A percentile compares a stretch with the other conserved stretches of the same genome.
phyloP scores from a whole-genome alignment of 177 flowering plant genomes.

The Tripterygium wilfordii region DNA sequence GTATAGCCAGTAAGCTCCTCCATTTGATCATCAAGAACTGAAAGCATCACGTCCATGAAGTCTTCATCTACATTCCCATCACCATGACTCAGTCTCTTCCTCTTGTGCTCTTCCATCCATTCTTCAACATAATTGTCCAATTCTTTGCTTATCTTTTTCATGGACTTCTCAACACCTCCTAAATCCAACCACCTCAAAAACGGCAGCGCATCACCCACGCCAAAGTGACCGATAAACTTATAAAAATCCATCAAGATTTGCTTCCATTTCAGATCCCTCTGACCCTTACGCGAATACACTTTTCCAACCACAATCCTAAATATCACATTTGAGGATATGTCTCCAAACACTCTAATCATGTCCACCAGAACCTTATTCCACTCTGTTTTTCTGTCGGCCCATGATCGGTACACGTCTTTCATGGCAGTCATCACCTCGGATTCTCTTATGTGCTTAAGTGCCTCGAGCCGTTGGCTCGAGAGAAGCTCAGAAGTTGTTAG shows the following conservation, averaged over 20 bases:
- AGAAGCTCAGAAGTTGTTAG: constrained; percentile 2
- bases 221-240: neutral
- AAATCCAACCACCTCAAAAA: constrained; percentile 9
- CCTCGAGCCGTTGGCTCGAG: too few relatives aligned
- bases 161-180: constrained; percentile 6
- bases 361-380: too few relatives aligned
- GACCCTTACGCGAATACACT: too few relatives aligned
- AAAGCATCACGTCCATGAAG: too few relatives aligned
- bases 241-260: constrained; percentile 1
- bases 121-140: neutral
- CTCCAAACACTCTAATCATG: constrained; percentile 6
- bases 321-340: neutral
- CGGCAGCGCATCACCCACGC: constrained; percentile 2
- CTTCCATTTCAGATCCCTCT: neutral
- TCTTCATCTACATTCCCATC: too few relatives aligned
- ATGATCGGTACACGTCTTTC: neutral
- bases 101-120: too few relatives aligned
- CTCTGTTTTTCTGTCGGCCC: neutral
- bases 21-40: too few relatives aligned
- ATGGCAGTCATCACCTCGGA: constrained; percentile 1
- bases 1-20: too few relatives aligned
- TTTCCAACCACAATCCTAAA: neutral
- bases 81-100: too few relatives aligned
- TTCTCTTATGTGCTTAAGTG: too few relatives aligned
- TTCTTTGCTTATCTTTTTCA: constrained; percentile 3